Conservation (phyloP, 345 rosid species). For the Salix arbutifolia region DNA sequence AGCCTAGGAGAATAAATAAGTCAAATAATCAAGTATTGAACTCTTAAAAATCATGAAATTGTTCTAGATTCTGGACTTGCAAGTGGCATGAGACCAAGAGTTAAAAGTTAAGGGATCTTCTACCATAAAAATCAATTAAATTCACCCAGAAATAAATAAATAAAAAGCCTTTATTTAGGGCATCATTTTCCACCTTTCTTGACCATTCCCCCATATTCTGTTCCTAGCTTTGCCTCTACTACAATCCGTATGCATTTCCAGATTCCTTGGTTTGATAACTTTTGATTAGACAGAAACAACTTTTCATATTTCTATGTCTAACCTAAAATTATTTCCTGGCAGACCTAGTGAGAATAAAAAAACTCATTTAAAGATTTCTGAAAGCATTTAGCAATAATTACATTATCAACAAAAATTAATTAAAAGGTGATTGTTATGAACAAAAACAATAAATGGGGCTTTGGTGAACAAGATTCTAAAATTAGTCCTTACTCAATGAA, state of each 20-base stretch:
- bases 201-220: neutral
- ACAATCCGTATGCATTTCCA: neutral
- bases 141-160: neutral
- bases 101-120: neutral
- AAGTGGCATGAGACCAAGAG: neutral
- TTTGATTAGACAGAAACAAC: neutral
- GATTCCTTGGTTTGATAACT: conserved; percentile 7
- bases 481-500: too few species aligned
- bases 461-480: too few species aligned
- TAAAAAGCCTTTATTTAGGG: neutral
- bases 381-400: neutral
- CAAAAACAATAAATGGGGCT: too few species aligned
- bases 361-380: neutral
- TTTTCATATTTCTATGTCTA: neutral
- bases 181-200: conserved; percentile 5
- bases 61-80: neutral
- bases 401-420: neutral
- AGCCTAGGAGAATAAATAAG: neutral
- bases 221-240: neutral
- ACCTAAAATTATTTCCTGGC: neutral
- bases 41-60: neutral
- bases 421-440: too few species aligned
- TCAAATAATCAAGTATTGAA: neutral
- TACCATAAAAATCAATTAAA: neutral
- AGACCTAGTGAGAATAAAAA: neutral